Base-by-base conservation (phyloP, 306 rosid species). In the Quercus ilex region DNA sequence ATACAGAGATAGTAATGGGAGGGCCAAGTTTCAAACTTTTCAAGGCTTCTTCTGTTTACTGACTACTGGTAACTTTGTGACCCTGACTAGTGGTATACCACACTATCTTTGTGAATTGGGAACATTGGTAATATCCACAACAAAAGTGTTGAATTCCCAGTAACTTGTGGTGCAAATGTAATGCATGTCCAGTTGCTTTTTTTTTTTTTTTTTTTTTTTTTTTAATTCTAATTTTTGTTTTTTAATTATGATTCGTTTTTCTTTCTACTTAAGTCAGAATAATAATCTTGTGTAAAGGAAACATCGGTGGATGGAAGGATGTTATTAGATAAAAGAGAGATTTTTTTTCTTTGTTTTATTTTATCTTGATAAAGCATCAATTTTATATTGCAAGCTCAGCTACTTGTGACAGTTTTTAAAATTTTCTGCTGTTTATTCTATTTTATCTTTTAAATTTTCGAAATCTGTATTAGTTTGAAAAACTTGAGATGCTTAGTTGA, bases 1-100 rank as follows among this genome's bases (percentile, higher is more conserved):
- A 71, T 73, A 85, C 87, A 92, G 97, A 79, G 84, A 87, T 92
- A 88, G 88, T 64, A 75, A 38, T 69, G 78, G 38, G 82, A 73
- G 58, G 76, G 82, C 60, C 53, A 55, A 23, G 82, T 79, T 78
- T 58, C 58, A 33, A 67, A 51, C 63, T 71, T 49, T 69, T n/a
- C 71, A 83, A 75, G 77, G 75, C 78, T 30, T 70, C 1, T 51
- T 70, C 1, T 51, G 69, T 20, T 79, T 33, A 28, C 81, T 79
- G 83, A 72, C 83, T 74, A 71, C 77, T 77, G 79, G 59, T 73
- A 69, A 57, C 75, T 63, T 10, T 73, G 80, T 76, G 79, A 82
- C 73, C 28, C 77, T 31, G 56, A 74, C 80, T 80, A 62, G 74
- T 81, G 53, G 6, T 5, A 67, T 64, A 74, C 74, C 55, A 68